These are phyloP conservation scores for Nakaseomyces uthaithaninus DNA, from an alignment of 1,139 yeast species.

Conservation along the genomic window DNA sequence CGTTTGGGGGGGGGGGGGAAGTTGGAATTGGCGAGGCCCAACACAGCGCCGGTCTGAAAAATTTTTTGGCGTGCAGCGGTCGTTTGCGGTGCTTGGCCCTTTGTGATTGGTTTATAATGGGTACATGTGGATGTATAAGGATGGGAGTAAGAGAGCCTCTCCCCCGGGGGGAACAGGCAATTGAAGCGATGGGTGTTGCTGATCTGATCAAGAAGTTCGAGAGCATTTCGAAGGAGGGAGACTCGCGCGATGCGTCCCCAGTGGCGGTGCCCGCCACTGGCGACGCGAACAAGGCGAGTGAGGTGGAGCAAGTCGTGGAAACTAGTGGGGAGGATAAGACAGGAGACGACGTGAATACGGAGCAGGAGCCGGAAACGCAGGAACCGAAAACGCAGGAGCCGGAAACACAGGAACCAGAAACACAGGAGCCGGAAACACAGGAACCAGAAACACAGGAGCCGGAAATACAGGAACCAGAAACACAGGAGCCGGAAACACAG, in stretches of 20 bases:
- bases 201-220: conserved; percentile 33
- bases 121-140: no score
- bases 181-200: conserved; percentile 30
- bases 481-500: conserved; percentile 7
- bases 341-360: no score
- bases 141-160: no score
- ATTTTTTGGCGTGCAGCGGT: no score
- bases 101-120: no score
- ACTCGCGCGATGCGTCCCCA: conserved; percentile 1
- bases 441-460: conserved; percentile 9
- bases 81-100: no score
- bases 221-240: conserved; percentile 20
- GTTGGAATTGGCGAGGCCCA: no score
- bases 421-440: conserved; percentile 5
- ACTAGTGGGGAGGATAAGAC: no score
- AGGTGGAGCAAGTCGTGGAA: not conserved
- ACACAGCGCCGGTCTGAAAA: no score
- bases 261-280: not conserved
- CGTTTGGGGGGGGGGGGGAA: no score
- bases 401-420: conserved; percentile 7
- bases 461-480: conserved; percentile 10
- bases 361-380: conserved; percentile 1
- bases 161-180: not conserved
- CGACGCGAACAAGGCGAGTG: not conserved
- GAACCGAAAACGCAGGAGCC: conserved; percentile 2